A percentile compares a stretch with the other conserved stretches of the same genome.
phyloP scores from a whole-genome alignment of 1,139 yeast genomes.

The Geotrichum cucujoidarum region DNA sequence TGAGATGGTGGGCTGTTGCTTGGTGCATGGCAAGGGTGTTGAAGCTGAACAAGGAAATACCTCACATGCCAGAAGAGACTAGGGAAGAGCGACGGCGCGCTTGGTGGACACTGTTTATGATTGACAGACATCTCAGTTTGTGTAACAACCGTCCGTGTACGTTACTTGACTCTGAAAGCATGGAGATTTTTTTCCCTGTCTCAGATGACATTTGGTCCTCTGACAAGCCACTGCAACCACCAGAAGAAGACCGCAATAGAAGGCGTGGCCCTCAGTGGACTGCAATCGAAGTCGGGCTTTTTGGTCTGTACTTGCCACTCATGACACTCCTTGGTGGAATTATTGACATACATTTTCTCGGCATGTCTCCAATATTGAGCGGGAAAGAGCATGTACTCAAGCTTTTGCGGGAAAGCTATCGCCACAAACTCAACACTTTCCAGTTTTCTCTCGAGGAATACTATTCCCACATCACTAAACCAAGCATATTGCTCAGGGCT shows the following conservation, averaged over 20 bases:
- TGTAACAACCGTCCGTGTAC: conserved; percentile 38
- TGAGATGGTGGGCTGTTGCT: conserved; percentile 41
- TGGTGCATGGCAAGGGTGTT: conserved; percentile 37
- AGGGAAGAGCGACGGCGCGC: conserved; percentile 42
- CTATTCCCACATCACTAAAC: conserved; percentile 16
- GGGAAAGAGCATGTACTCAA: conserved; percentile 21
- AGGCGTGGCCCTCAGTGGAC: conserved; percentile 22
- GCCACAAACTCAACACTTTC: conserved; percentile 26
- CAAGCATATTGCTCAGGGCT: conserved; percentile 20
- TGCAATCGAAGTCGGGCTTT: conserved; percentile 26
- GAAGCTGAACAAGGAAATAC: conserved; percentile 34
- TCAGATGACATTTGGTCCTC: conserved; percentile 37
- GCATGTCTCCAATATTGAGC: conserved; percentile 20
- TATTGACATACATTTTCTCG: conserved; percentile 27
- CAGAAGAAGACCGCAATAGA: conserved; percentile 28
- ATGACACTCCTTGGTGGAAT: conserved; percentile 30
- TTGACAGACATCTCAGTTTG: conserved; percentile 41
- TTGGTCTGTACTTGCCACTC: conserved; percentile 29
- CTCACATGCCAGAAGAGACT: conserved; percentile 32
- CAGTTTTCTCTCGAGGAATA: conserved; percentile 26
- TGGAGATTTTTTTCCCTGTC: conserved; percentile 37
- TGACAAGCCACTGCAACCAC: conserved; percentile 24
- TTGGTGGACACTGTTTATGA: conserved; percentile 43
- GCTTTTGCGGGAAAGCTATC: conserved; percentile 24
- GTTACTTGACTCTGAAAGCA: conserved; percentile 37